Evolutionary conservation across 2,329 filamentous ascomycete species (phyloP).

Genomic region (Colletotrichum higginsianum): DNA sequence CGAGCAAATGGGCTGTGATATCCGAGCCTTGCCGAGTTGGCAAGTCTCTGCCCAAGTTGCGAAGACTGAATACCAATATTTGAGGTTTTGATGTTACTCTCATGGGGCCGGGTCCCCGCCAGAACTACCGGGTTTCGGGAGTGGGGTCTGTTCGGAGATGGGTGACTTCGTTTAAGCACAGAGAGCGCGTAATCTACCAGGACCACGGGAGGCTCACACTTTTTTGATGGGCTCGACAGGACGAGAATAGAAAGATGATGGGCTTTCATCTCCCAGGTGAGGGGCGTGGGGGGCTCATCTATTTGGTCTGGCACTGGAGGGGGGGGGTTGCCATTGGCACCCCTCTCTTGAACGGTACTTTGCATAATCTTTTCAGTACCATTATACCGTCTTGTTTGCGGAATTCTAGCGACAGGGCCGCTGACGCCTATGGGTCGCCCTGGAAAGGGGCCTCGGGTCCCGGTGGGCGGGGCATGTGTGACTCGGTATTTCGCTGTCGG

Average conservation of each 20-base stretch:
- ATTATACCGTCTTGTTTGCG: background rate
- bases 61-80: background rate
- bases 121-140: background rate
- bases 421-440: background rate
- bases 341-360: background rate
- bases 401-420: too few species aligned
- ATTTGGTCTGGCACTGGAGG: background rate
- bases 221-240: background rate
- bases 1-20: background rate
- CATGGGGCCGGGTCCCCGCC: background rate
- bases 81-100: background rate
- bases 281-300: background rate
- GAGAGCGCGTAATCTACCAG: slow-evolving; percentile 9
- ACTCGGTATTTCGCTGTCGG: background rate
- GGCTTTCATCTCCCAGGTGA: slow-evolving; percentile 4
- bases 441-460: background rate
- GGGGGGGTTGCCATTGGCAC: background rate
- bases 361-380: background rate
- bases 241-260: background rate
- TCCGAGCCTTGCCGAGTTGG: background rate
- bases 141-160: slow-evolving; percentile 11
- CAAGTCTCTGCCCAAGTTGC: background rate
- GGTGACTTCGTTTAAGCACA: slow-evolving; percentile 13
- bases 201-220: slow-evolving; percentile 3
- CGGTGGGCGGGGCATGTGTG: background rate